These are phyloP conservation scores for Camptophora hylomeconis DNA, from an alignment of 2,329 filamentous ascomycete genomes.

Conservation along the genomic window DNA sequence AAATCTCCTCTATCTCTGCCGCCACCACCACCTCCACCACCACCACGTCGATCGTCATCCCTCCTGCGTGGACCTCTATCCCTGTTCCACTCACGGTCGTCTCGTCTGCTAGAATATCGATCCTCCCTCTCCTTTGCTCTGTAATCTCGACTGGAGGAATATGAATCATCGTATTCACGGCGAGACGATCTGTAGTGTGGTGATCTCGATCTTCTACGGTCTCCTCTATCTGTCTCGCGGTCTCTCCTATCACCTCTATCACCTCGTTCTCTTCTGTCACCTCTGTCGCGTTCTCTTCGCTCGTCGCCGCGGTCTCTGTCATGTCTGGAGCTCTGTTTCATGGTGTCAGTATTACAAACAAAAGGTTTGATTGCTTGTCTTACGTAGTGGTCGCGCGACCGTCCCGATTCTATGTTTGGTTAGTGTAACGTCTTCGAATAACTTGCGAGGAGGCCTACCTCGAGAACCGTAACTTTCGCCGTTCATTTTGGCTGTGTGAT, in stretches of 20 bases:
- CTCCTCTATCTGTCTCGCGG: conserved; percentile 34
- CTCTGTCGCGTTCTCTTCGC: conserved; percentile 21
- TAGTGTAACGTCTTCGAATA: conserved; percentile 23
- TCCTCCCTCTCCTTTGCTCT: conserved; percentile 89
- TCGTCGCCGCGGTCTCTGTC: conserved; percentile 35
- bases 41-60: conserved; percentile 53
- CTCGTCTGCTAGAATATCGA: conserved; percentile 56
- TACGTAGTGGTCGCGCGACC: conserved; percentile 42
- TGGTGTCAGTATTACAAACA: conserved; percentile 14
- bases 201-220: conserved; percentile 71
- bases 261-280: conserved; percentile 24
- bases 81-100: conserved; percentile 66
- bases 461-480: conserved; percentile 69
- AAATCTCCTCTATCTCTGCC: no score
- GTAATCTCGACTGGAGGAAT: conserved; percentile 86
- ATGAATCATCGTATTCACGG: conserved; percentile 70
- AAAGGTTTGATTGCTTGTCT: background rate
- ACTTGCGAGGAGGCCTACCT: conserved; percentile 39
- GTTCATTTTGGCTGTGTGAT: conserved; percentile 68
- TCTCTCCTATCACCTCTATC: conserved; percentile 21
- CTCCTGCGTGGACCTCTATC: conserved; percentile 52
- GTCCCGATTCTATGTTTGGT: conserved; percentile 34
- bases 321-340: conserved; percentile 34
- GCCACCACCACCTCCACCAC: no score
- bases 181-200: conserved; percentile 58